Evolutionary conservation across 768 basidiomycete genomes (phyloP).

Genomic region (Mycena olivaceomarginata): DNA sequence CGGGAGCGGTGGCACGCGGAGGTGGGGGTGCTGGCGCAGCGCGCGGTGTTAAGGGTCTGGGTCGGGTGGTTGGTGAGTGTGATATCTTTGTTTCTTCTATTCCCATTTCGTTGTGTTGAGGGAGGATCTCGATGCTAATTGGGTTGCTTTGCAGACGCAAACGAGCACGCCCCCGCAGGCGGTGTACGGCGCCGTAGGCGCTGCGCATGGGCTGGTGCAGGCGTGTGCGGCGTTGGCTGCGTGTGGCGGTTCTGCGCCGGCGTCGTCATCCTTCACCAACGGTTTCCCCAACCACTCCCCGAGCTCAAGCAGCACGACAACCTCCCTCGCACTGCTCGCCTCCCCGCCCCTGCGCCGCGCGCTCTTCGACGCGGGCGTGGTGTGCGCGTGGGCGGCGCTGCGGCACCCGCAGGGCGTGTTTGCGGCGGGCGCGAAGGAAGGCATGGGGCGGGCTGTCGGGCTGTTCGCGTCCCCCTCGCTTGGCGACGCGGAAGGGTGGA

Average conservation of each 20-base stretch:
- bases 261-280: constrained; percentile 33
- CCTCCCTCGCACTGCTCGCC: constrained; percentile 68
- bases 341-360: constrained; percentile 78
- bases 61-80: constrained; percentile 43
- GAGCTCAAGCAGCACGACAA: neutral
- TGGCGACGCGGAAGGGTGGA: neutral
- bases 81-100: neutral
- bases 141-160: neutral
- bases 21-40: constrained; percentile 29
- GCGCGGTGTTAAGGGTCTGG: constrained; percentile 37
- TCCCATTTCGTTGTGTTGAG: neutral
- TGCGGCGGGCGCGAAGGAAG: constrained; percentile 68
- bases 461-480: neutral
- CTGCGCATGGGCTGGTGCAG: constrained; percentile 79
- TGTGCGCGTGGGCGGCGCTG: constrained; percentile 78
- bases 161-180: constrained; percentile 60
- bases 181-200: constrained; percentile 74
- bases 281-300: neutral
- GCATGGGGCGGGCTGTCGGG: constrained; percentile 36
- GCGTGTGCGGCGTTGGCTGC: constrained; percentile 59
- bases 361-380: constrained; percentile 80
- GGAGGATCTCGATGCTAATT: too few relatives aligned
- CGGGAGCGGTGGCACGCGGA: neutral
- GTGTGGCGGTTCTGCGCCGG: too few relatives aligned
- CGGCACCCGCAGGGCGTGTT: constrained; percentile 69